Conservation (phyloP, 805 yeast species). For the Saccharomyces eubayanus region DNA sequence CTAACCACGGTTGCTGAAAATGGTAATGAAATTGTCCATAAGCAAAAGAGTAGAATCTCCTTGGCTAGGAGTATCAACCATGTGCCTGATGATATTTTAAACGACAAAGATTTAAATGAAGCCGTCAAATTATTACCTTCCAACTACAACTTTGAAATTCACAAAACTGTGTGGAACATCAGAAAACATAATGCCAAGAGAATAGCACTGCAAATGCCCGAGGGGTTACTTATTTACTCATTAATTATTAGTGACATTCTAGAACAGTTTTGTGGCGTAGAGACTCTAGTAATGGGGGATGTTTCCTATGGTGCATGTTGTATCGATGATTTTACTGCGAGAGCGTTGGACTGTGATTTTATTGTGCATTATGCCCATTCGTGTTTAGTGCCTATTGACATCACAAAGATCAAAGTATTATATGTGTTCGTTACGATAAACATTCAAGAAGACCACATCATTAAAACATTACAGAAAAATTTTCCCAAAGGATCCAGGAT, state of each 20-base stretch:
- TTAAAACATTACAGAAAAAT: constrained; percentile 67
- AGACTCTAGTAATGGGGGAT: constrained; percentile 94
- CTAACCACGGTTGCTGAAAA: constrained; percentile 17
- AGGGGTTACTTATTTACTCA: constrained; percentile 83
- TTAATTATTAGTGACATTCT: constrained; percentile 84
- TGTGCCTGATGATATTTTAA: constrained; percentile 76
- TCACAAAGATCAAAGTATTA: constrained; percentile 83
- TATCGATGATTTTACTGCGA: constrained; percentile 91
- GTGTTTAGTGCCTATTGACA: constrained; percentile 89
- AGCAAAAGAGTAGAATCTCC: constrained; percentile 26
- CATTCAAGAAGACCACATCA: constrained; percentile 74
- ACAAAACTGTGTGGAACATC: constrained; percentile 91
- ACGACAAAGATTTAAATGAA: constrained; percentile 73
- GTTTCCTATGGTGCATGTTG: constrained; percentile 98
- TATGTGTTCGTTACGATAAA: constrained; percentile 91
- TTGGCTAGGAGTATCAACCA: constrained; percentile 67
- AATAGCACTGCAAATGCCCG: constrained; percentile 96
- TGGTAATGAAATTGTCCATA: constrained; percentile 20
- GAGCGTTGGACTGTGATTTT: constrained; percentile 87
- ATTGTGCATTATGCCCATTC: constrained; percentile 96
- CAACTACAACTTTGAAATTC: constrained; percentile 92
- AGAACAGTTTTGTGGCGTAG: constrained; percentile 82
- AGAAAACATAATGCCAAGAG: constrained; percentile 63
- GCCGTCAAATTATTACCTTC: constrained; percentile 78
- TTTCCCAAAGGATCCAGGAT: constrained; percentile 55